Conservation (phyloP, 2,329 filamentous ascomycete species). For the Colletotrichum limetticola region DNA sequence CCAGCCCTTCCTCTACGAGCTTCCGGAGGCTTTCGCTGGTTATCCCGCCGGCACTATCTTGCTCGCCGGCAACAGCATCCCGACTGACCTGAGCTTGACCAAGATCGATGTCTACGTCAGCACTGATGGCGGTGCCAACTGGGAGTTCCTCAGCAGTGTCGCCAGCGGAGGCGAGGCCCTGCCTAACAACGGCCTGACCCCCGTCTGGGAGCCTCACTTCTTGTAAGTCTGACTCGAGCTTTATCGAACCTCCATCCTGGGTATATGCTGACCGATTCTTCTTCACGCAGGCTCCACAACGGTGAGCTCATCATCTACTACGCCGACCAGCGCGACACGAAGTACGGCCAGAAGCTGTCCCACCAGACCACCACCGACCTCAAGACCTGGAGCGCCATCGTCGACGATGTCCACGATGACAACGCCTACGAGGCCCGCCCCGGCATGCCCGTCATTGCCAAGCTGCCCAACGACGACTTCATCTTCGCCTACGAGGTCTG, state of each 20-base stretch:
- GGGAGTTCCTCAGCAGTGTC: constrained; percentile 75
- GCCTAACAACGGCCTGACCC: constrained; percentile 72
- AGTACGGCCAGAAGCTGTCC: constrained; percentile 74
- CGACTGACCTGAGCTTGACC: constrained; percentile 68
- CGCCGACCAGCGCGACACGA: constrained; percentile 75
- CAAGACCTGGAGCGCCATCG: constrained; percentile 62
- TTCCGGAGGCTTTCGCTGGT: constrained; percentile 66
- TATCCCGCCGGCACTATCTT: constrained; percentile 74
- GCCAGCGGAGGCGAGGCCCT: constrained; percentile 70
- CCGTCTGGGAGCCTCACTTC: constrained; percentile 80
- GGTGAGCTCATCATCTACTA: constrained; percentile 74
- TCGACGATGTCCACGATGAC: constrained; percentile 71
- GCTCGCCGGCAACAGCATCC: constrained; percentile 69
- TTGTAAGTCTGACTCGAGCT: constrained; percentile 44
- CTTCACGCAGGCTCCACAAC: constrained; percentile 58
- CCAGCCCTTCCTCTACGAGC: constrained; percentile 75
- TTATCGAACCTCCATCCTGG: too few relatives aligned
- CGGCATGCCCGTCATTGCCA: constrained; percentile 73
- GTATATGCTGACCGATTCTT: neutral
- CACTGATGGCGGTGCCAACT: constrained; percentile 68
- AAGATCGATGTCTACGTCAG: constrained; percentile 78
- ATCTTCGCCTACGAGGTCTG: constrained; percentile 75
- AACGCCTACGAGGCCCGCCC: constrained; percentile 69
- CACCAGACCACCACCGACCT: constrained; percentile 72
- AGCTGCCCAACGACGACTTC: constrained; percentile 68